A percentile compares a stretch with the other conserved stretches of the same genome.
These are phyloP conservation scores for Epichloe hybrida DNA, from an alignment of 2,329 filamentous ascomycete species.

Conservation along the genomic window DNA sequence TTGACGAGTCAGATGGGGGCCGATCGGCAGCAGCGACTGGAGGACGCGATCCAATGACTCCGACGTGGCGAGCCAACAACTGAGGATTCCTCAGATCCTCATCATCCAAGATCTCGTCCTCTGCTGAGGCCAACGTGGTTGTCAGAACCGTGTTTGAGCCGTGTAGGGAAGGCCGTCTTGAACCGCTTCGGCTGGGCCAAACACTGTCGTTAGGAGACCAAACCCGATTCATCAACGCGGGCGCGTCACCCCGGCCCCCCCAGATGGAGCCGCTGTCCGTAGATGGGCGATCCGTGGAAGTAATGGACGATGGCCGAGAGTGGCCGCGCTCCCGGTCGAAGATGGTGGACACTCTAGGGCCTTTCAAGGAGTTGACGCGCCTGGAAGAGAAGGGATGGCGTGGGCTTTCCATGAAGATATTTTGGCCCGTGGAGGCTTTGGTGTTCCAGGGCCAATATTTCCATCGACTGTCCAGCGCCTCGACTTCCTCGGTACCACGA, in stretches of 20 bases:
- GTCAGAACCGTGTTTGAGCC: constrained; percentile 54
- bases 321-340: constrained; percentile 42
- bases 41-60: constrained; percentile 70
- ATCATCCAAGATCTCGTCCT: constrained; percentile 51
- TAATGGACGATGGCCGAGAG: constrained; percentile 55
- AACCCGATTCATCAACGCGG: constrained; percentile 39
- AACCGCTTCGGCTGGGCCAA: constrained; percentile 53
- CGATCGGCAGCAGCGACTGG: constrained; percentile 15
- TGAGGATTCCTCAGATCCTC: constrained; percentile 38
- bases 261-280: constrained; percentile 68
- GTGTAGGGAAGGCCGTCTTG: constrained; percentile 68
- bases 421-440: constrained; percentile 36
- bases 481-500: constrained; percentile 42
- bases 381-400: constrained; percentile 25
- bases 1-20: constrained; percentile 11
- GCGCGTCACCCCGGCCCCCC: constrained; percentile 39
- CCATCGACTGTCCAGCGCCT: constrained; percentile 37
- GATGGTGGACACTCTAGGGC: constrained; percentile 31
- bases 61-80: constrained; percentile 43
- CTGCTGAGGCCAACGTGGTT: constrained; percentile 47
- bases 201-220: constrained; percentile 49
- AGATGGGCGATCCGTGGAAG: constrained; percentile 59
- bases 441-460: constrained; percentile 43
- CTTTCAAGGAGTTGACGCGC: constrained; percentile 34
- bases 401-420: constrained; percentile 19